These are phyloP conservation scores for Pseudogymnoascus sp. DNA, from an alignment of 2,329 filamentous ascomycete species.

Conservation along the genomic window DNA sequence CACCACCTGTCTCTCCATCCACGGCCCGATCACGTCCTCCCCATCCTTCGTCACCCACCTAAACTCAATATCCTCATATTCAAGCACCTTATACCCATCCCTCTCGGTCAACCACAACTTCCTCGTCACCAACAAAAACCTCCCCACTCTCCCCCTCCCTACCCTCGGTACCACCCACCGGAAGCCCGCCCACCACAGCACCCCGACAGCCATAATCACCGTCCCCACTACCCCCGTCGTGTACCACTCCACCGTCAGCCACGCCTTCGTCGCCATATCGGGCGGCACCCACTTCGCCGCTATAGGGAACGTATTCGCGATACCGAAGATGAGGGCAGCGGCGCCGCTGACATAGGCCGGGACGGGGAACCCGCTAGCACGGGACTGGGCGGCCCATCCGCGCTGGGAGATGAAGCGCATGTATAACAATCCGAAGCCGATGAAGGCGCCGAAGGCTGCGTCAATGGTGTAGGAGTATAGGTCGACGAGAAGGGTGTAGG, in stretches of 20 bases:
- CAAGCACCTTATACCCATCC: constrained; percentile 8
- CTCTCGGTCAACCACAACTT: constrained; percentile 8
- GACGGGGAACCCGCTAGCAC: background rate
- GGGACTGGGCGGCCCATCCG: background rate
- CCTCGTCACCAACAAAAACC: constrained; percentile 9
- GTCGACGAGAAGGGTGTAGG: constrained; percentile 27
- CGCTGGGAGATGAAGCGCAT: constrained; percentile 17
- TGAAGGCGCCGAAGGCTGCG: constrained; percentile 26
- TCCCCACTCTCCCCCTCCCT: background rate
- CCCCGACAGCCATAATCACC: background rate
- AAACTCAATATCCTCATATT: constrained; percentile 10
- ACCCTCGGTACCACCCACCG: constrained; percentile 7
- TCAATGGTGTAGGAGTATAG: constrained; percentile 35
- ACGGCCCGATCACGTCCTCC: background rate
- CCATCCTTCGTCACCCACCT: constrained; percentile 8
- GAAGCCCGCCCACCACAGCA: constrained; percentile 4
- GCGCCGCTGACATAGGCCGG: background rate
- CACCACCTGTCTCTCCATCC: background rate
- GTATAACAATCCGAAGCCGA: constrained; percentile 28
- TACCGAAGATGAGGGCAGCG: background rate
- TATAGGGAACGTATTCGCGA: constrained; percentile 8
- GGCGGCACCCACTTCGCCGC: constrained; percentile 9
- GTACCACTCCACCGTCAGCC: background rate
- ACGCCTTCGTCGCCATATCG: background rate
- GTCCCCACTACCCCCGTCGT: constrained; percentile 1